phyloP scores from a whole-genome alignment of 768 basidiomycete species.

The Lactarius quietus region DNA sequence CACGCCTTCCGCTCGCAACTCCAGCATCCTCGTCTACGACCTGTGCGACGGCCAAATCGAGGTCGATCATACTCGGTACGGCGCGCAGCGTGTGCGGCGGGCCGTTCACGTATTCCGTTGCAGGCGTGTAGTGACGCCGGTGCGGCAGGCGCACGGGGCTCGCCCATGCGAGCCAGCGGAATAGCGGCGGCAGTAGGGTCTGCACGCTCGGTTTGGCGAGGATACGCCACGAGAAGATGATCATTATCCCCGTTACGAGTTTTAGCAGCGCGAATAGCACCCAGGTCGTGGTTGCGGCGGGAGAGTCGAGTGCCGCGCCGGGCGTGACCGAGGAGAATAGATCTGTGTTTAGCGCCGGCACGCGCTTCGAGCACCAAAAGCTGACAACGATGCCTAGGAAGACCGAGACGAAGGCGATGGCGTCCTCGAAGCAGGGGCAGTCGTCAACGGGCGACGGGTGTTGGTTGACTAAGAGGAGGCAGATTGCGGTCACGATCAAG shows the following conservation, averaged over 20 bases:
- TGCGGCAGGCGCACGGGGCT: conserved; percentile 66
- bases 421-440: conserved; percentile 97
- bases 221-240: conserved; percentile 87
- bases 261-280: conserved; percentile 38
- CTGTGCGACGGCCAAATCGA: conserved; percentile 37
- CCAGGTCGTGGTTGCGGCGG: conserved; percentile 38
- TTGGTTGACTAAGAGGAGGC: conserved; percentile 73
- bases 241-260: conserved; percentile 56
- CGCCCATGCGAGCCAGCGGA: conserved; percentile 62
- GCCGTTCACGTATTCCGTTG: conserved; percentile 78
- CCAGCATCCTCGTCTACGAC: conserved; percentile 29
- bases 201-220: conserved; percentile 76
- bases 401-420: conserved; percentile 88
- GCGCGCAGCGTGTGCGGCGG: conserved; percentile 63
- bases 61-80: conserved; percentile 83
- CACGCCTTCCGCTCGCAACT: conserved; percentile 35
- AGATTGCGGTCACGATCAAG: conserved; percentile 54
- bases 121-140: conserved; percentile 85
- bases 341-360: conserved; percentile 34
- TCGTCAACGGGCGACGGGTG: conserved; percentile 95
- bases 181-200: conserved; percentile 74
- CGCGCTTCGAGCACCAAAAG: conserved; percentile 56
- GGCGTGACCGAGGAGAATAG: conserved; percentile 47
- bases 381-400: conserved; percentile 69
- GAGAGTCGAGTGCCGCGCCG: conserved; percentile 47